These are phyloP conservation scores for Aquilaria yunnanensis DNA, from an alignment of 345 rosid species.

Conservation along the genomic window DNA sequence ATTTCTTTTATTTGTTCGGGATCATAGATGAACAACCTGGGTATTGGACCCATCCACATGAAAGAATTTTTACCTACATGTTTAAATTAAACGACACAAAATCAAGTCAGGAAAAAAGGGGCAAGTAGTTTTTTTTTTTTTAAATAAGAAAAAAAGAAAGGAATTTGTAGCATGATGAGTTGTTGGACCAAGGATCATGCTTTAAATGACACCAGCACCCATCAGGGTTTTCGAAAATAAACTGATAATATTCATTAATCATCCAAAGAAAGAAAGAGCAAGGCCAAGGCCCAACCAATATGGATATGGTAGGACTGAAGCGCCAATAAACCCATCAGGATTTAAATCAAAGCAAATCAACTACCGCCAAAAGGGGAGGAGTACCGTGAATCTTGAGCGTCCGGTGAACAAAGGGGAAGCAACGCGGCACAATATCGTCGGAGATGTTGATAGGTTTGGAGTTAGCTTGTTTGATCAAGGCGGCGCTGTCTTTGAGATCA, in stretches of 20 bases:
- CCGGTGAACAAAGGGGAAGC: conserved; percentile 28
- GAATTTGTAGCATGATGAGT: no score
- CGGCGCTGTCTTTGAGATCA: conserved; percentile 26
- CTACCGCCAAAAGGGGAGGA: not conserved
- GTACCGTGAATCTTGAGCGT: conserved; percentile 30
- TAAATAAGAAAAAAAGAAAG: no score
- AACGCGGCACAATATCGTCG: conserved; percentile 26
- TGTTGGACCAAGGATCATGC: no score
- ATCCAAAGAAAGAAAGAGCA: no score
- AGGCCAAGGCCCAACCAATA: no score
- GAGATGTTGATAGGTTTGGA: conserved; percentile 28
- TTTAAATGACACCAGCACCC: no score
- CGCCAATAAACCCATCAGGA: no score
- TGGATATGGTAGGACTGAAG: no score
- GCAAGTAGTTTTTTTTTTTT: no score
- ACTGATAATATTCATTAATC: no score
- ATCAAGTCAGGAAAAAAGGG: not conserved
- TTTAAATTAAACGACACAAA: not conserved
- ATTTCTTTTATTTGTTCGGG: conserved; percentile 43
- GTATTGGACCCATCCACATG: conserved; percentile 45
- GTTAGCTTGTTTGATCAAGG: conserved; percentile 21
- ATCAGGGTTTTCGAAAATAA: no score
- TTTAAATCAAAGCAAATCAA: no score
- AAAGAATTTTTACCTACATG: conserved; percentile 34
- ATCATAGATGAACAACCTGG: conserved; percentile 31